phyloP scores from a whole-genome alignment of 352 stramenopile genomes.

The Halophytophthora polymorphica region DNA sequence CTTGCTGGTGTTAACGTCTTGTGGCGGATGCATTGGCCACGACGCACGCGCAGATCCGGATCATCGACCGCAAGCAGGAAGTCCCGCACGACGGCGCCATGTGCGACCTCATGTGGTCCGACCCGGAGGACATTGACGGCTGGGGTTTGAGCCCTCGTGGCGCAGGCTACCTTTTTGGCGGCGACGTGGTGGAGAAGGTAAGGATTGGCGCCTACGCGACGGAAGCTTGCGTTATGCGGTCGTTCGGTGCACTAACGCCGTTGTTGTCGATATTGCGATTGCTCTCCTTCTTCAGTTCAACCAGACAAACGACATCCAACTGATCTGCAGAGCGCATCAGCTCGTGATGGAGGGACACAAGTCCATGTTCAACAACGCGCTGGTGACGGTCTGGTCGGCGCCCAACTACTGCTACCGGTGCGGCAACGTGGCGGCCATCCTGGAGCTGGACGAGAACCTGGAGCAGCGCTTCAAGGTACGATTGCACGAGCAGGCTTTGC shows the following conservation, averaged over 20 bases:
- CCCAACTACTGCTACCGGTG: slow-evolving; percentile 99
- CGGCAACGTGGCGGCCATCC: slow-evolving; percentile 97
- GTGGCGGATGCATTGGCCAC: no score
- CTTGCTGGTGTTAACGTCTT: no score
- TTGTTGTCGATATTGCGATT: slow-evolving; percentile 4
- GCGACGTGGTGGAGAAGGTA: slow-evolving; percentile 96
- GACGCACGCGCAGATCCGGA: slow-evolving; percentile 70
- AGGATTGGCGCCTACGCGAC: not conserved
- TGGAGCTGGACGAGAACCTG: slow-evolving; percentile 98
- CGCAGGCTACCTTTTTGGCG: slow-evolving; percentile 98
- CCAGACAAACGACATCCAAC: slow-evolving; percentile 95
- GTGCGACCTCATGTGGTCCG: slow-evolving; percentile 97
- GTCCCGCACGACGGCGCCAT: slow-evolving; percentile 98
- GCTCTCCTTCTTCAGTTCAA: slow-evolving; percentile 90
- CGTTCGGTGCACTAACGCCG: slow-evolving; percentile 1
- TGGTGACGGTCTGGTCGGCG: slow-evolving; percentile 99
- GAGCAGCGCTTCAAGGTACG: slow-evolving; percentile 85
- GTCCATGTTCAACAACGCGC: slow-evolving; percentile 96
- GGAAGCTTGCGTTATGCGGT: not conserved
- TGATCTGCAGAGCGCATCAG: slow-evolving; percentile 98
- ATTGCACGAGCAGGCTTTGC: not conserved
- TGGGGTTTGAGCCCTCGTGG: slow-evolving; percentile 97
- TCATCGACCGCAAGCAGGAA: slow-evolving; percentile 98
- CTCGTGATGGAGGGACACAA: slow-evolving; percentile 92
- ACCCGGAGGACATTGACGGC: slow-evolving; percentile 97